phyloP scores from a whole-genome alignment of 306 rosid species.

The Quercus ilex region DNA sequence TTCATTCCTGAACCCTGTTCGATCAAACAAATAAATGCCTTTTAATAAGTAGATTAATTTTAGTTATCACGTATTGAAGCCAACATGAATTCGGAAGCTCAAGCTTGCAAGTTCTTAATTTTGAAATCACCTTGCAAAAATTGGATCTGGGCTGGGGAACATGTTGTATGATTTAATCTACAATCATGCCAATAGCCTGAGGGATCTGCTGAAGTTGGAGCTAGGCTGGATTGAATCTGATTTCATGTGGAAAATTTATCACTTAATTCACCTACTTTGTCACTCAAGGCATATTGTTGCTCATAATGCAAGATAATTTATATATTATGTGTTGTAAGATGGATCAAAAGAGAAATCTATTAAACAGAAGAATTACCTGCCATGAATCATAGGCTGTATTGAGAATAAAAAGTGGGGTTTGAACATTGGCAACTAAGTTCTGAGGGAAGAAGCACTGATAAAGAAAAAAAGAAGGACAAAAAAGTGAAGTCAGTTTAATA shows the following conservation, averaged over 20 bases:
- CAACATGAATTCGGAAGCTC: background rate
- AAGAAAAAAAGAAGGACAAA: background rate
- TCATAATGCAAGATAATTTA: background rate
- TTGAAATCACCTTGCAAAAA: constrained; percentile 66
- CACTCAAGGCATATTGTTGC: background rate
- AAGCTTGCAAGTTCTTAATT: background rate
- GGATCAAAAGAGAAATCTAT: constrained; percentile 4
- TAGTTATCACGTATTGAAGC: background rate
- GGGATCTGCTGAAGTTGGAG: constrained; percentile 93
- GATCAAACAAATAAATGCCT: background rate
- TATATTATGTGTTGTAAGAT: background rate
- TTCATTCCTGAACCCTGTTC: constrained; percentile 77
- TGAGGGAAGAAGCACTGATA: constrained; percentile 96
- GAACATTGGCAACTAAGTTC: constrained; percentile 58
- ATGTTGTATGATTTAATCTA: constrained; percentile 75
- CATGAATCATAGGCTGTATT: constrained; percentile 96
- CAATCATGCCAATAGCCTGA: constrained; percentile 82
- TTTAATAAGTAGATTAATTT: background rate
- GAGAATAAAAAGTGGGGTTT: constrained; percentile 83
- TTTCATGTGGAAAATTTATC: constrained; percentile 13
- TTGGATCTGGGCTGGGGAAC: constrained; percentile 60
- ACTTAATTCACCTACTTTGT: background rate
- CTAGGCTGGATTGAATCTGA: constrained; percentile 87
- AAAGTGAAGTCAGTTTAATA: constrained; percentile 20
- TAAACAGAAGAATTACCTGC: constrained; percentile 61